Conservation (phyloP, 345 rosid genomes). For the Brassica incana region DNA sequence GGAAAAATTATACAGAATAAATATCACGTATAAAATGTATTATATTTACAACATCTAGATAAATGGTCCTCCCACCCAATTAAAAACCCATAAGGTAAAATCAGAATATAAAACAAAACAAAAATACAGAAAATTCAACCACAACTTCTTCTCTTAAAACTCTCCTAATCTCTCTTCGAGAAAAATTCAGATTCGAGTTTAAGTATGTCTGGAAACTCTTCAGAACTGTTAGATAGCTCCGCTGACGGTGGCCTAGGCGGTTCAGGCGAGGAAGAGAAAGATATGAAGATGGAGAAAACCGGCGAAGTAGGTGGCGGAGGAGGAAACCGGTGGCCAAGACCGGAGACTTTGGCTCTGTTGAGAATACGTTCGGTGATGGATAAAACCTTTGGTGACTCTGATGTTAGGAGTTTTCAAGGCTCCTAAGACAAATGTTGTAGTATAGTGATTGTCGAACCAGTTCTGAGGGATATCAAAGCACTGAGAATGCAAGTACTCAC, state of each 20-base stretch:
- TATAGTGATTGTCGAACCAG: too few species aligned
- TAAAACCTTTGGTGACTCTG: constrained; percentile 62
- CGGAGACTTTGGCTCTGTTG: constrained; percentile 70
- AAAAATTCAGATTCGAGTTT: neutral
- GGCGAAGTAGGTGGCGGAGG: constrained; percentile 37
- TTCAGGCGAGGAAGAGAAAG: constrained; percentile 51
- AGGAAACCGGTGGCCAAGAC: constrained; percentile 82
- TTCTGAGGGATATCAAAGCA: too few species aligned
- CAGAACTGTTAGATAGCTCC: constrained; percentile 35
- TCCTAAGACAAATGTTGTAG: too few species aligned
- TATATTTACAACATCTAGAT: constrained; percentile 33
- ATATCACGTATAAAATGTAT: constrained; percentile 12
- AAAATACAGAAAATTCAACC: constrained; percentile 22
- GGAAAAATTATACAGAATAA: neutral
- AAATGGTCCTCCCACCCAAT: constrained; percentile 43
- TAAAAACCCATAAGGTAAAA: constrained; percentile 41
- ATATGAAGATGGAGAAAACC: constrained; percentile 47
- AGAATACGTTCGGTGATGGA: constrained; percentile 78
- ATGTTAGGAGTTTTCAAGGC: too few species aligned
- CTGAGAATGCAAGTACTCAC: too few species aligned
- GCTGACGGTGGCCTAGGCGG: constrained; percentile 24
- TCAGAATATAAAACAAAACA: constrained; percentile 25
- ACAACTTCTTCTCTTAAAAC: constrained; percentile 31
- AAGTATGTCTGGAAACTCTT: constrained; percentile 46
- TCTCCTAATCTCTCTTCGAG: constrained; percentile 16